Evolutionary conservation across 495 filamentous ascomycete genomes (phyloP), one percentile per base, ranked within the genome.

Genomic region (Lasiosphaeria ovina): DNA sequence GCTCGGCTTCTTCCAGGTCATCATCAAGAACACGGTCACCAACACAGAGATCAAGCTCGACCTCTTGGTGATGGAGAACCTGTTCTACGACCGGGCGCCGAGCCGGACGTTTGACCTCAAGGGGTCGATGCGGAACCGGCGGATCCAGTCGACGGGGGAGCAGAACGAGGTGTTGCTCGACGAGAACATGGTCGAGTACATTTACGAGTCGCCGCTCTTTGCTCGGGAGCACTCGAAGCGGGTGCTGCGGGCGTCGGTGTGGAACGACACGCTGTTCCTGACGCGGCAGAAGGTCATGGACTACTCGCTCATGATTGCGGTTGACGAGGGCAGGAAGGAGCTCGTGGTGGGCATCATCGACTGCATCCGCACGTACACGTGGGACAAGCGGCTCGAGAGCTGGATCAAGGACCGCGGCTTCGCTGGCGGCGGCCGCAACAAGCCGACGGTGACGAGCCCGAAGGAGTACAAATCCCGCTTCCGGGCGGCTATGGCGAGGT

Each of bases 171-270:
- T 99, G 6, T 84, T 99, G 17, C 84, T 98, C 5, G 94, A 99
- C 67, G 94, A 98, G 69, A 99, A 99, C 76, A 96, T 99, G 87
- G 94, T 99, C 9, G 94, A 99, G 68, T 97, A 95, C 69, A 98
- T 99, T 66, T 98, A 96, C 71, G 94, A 98, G 70, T 93, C 91
- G 2, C 94, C 94, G 0, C 81, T 99, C 16, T 99, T 98, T 69
- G 86, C 91, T 2, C 85, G 94, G 16, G 94, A 98, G 68, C 93
- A 97, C 71, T 89, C 89, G 11, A 96, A 96, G 77, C 93, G 90
- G 64, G 79, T 96, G 10, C 79, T 97, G n/a, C 79, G 87, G 53
- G 87, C 89, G 78, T 92, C 72, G 78, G 91, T 96, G 11, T 97
- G 90, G 86, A 99, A 99, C 70, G 94, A 99, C 69, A 99, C 94